Base-by-base conservation (phyloP, 1,284 basidiomycete species). In the Laetiporus sulphureus region DNA sequence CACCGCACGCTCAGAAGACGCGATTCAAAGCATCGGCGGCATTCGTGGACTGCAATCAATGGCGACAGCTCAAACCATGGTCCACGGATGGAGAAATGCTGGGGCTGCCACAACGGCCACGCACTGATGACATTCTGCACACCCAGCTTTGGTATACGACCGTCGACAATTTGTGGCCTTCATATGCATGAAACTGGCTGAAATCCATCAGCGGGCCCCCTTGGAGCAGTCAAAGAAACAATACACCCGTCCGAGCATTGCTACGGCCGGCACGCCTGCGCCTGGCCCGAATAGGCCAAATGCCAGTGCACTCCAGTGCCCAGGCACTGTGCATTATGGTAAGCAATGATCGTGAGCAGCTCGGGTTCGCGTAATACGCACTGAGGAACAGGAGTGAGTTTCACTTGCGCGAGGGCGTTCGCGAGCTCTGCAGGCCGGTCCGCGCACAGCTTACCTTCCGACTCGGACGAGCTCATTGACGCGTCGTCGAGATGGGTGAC, bases 31-130 rank as follows among this genome's bases (percentile, higher is more conserved):
- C 81, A 18, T 90, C 90, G 16, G 88, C 76, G 8, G 90, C 90
- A 56, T 92, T 92, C 19, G 89, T 92, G 34, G 91, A 87, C 90
- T n/a, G n/a, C n/a, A n/a, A n/a, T n/a, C n/a, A n/a, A n/a, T n/a
- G n/a, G n/a, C n/a, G n/a, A n/a, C n/a, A n/a, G n/a, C n/a, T n/a
- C n/a, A n/a, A n/a, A n/a, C n/a, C n/a, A n/a, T n/a, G n/a, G n/a
- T n/a, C n/a, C n/a, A n/a, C n/a, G n/a, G n/a, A n/a, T n/a, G n/a
- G n/a, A n/a, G n/a, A n/a, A n/a, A n/a, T n/a, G n/a, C n/a, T n/a
- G n/a, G n/a, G n/a, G n/a, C n/a, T n/a, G n/a, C n/a, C n/a, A n/a
- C n/a, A n/a, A n/a, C n/a, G n/a, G 20, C 44, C 29, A 31, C 78
- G 47, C 52, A 89, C 87, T 80, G 49, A 92, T 82, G 42, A 91